Percentiles rank a stretch among this genome's conserved stretches.
These are phyloP conservation scores for Botryosphaeria dothidea DNA, from an alignment of 2,329 filamentous ascomycete species.

Conservation along the genomic window DNA sequence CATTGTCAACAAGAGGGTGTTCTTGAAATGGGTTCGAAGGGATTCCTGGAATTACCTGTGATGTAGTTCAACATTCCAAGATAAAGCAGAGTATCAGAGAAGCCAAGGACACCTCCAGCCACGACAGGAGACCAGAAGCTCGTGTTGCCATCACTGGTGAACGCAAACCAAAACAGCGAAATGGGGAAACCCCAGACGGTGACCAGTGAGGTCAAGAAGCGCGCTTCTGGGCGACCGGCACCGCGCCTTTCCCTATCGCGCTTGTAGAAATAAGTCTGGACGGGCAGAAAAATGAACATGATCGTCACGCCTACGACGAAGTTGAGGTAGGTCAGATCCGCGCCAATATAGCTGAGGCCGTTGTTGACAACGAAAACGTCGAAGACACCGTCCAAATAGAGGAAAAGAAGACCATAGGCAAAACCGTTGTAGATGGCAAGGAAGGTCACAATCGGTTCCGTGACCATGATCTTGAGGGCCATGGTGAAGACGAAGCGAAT, in stretches of 20 bases:
- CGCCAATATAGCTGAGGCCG: constrained; percentile 66
- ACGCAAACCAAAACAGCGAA: constrained; percentile 44
- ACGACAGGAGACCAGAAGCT: constrained; percentile 19
- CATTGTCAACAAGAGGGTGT: not conserved
- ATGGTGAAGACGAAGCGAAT: constrained; percentile 18
- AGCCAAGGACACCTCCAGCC: constrained; percentile 13
- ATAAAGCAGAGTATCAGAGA: constrained; percentile 15
- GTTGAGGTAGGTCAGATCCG: constrained; percentile 81
- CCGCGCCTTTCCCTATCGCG: constrained; percentile 46
- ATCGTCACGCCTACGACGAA: constrained; percentile 76
- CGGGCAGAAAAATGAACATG: constrained; percentile 55
- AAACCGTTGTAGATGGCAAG: constrained; percentile 47
- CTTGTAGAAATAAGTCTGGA: constrained; percentile 62
- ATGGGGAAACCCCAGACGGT: constrained; percentile 49
- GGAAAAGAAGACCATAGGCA: constrained; percentile 74
- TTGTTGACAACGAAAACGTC: constrained; percentile 72
- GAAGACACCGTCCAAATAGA: constrained; percentile 83
- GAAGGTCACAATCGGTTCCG: constrained; percentile 51
- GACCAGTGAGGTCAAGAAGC: constrained; percentile 54
- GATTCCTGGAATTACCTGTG: too few species aligned
- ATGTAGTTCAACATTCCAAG: constrained; percentile 19
- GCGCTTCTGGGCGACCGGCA: constrained; percentile 59
- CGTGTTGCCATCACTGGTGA: constrained; percentile 18
- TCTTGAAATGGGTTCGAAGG: too few species aligned
- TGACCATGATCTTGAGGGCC: constrained; percentile 42